Evolutionary conservation across 164 flowering plant species (phyloP).

Genomic region (Liriodendron chinense): DNA sequence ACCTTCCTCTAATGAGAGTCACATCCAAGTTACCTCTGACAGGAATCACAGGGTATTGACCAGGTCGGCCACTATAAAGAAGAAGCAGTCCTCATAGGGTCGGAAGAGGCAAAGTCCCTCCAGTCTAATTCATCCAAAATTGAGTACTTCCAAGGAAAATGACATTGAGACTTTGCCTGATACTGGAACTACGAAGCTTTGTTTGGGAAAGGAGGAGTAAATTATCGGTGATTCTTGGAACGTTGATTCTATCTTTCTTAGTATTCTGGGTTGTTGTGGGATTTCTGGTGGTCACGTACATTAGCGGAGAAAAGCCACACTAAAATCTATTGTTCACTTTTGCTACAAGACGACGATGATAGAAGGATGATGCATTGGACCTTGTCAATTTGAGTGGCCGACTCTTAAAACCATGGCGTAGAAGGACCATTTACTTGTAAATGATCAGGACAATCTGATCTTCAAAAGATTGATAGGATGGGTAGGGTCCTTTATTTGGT

Average conservation of each 20-base stretch:
- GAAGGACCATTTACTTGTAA: neutral
- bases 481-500: too few species aligned
- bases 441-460: neutral
- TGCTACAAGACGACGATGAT: neutral
- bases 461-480: neutral
- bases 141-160: neutral
- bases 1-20: too few species aligned
- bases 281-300: neutral
- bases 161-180: neutral
- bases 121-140: too few species aligned
- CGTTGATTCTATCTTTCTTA: slow-evolving; percentile 2
- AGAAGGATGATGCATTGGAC: neutral
- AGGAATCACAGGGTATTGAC: too few species aligned
- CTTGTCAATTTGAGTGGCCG: neutral
- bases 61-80: too few species aligned
- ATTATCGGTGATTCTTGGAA: slow-evolving; percentile 8
- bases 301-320: slow-evolving; percentile 8
- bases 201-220: neutral
- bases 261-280: slow-evolving; percentile 9
- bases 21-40: too few species aligned
- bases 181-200: neutral
- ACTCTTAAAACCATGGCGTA: neutral
- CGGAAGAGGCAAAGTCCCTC: too few species aligned
- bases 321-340: neutral
- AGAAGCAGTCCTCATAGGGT: too few species aligned